These are phyloP conservation scores for Stagonosporopsis chrysanthemi DNA, from an alignment of 2,329 filamentous ascomycete species.

Conservation along the genomic window DNA sequence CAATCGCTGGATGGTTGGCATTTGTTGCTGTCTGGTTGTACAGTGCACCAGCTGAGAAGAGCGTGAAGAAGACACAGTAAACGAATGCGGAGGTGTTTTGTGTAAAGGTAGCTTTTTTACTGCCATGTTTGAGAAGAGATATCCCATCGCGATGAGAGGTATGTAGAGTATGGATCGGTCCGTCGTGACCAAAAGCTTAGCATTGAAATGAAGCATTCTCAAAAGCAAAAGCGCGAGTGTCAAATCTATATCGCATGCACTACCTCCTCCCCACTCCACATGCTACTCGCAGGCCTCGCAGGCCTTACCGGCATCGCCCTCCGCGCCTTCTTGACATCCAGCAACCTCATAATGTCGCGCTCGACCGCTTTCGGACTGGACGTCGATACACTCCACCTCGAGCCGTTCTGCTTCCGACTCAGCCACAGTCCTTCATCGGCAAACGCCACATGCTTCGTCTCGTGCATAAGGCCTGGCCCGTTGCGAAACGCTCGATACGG, in stretches of 20 bases:
- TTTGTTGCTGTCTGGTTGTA: slow-evolving; percentile 93
- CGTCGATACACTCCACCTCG: slow-evolving; percentile 19
- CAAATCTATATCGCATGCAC: not conserved
- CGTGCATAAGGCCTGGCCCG: not conserved
- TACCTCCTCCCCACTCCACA: slow-evolving; percentile 12
- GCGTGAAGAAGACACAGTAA: slow-evolving; percentile 59
- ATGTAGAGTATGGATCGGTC: slow-evolving; percentile 17
- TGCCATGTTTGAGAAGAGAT: slow-evolving; percentile 15
- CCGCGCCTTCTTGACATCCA: slow-evolving; percentile 28
- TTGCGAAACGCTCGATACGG: slow-evolving; percentile 17
- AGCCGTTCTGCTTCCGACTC: slow-evolving; percentile 20
- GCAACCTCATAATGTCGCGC: slow-evolving; percentile 23
- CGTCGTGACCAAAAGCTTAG: slow-evolving; percentile 16
- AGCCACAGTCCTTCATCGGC: slow-evolving; percentile 21
- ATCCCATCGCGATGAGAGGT: slow-evolving; percentile 21
- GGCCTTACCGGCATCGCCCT: slow-evolving; percentile 25
- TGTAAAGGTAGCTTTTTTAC: slow-evolving; percentile 4
- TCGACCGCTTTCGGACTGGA: slow-evolving; percentile 6
- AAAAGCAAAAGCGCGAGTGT: not conserved
- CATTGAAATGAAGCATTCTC: slow-evolving; percentile 17
- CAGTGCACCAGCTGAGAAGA: slow-evolving; percentile 65
- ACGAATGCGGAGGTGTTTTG: slow-evolving; percentile 3
- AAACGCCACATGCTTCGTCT: slow-evolving; percentile 23
- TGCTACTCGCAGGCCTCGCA: slow-evolving; percentile 28
- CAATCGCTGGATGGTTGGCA: slow-evolving; percentile 80